Conservation (phyloP, 2,329 filamentous ascomycete genomes). For the Colletotrichum truncatum region DNA sequence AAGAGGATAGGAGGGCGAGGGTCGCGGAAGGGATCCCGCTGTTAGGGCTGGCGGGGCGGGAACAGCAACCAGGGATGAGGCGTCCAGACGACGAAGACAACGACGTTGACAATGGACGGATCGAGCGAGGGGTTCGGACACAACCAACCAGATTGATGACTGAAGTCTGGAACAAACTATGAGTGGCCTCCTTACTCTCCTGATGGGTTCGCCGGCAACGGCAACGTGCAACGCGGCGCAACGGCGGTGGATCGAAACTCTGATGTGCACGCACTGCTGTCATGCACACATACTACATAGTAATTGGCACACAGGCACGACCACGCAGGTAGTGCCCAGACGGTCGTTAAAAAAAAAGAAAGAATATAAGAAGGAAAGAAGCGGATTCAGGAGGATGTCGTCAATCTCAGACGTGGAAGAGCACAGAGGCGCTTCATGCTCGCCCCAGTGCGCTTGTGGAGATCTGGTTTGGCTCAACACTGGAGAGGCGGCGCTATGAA, state of each 20-base stretch:
- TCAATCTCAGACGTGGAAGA: not conserved
- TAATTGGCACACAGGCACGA: too few species aligned
- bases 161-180: too few species aligned
- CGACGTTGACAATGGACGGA: not conserved
- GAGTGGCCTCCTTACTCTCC: too few species aligned
- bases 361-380: not conserved
- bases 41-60: not conserved
- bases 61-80: not conserved
- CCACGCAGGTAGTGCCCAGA: too few species aligned
- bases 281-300: too few species aligned
- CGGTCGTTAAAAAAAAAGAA: not conserved
- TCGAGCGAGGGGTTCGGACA: too few species aligned
- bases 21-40: slow-evolving; percentile 12
- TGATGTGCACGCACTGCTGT: too few species aligned
- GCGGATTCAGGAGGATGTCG: not conserved
- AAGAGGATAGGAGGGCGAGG: not conserved
- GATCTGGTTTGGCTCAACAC: not conserved
- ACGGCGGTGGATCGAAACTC: too few species aligned
- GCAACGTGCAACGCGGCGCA: too few species aligned
- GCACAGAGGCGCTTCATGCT: not conserved
- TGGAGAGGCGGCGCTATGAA: too few species aligned
- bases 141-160: too few species aligned
- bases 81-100: slow-evolving; percentile 9
- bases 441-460: not conserved
- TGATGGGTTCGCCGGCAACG: too few species aligned